Conservation (phyloP, 2,329 filamentous ascomycete species). For the Fusarium papillatum region DNA sequence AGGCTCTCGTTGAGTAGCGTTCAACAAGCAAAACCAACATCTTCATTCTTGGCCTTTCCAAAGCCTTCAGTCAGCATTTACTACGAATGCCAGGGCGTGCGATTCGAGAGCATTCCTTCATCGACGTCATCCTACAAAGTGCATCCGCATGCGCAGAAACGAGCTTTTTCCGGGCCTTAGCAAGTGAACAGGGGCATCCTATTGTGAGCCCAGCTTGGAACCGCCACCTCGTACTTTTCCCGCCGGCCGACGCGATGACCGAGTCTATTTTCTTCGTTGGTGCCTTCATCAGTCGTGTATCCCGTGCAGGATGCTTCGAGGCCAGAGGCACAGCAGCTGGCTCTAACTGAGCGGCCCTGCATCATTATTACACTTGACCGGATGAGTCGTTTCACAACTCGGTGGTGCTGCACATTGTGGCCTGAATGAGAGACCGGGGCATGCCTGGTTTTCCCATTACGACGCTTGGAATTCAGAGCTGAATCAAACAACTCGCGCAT, state of each 20-base stretch:
- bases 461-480: constrained; percentile 16
- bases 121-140: constrained; percentile 28
- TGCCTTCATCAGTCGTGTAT: constrained; percentile 26
- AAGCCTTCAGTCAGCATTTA: constrained; percentile 20
- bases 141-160: constrained; percentile 18
- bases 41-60: constrained; percentile 11
- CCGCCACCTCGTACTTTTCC: constrained; percentile 40
- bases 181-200: constrained; percentile 12
- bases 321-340: constrained; percentile 32
- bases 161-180: constrained; percentile 17
- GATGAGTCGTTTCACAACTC: constrained; percentile 36
- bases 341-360: constrained; percentile 30
- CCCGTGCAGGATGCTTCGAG: constrained; percentile 28
- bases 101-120: constrained; percentile 23
- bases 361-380: constrained; percentile 22
- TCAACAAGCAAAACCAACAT: constrained; percentile 20
- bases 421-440: constrained; percentile 3
- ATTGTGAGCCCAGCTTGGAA: constrained; percentile 25
- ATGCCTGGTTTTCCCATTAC: neutral
- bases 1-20: constrained; percentile 28
- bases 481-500: neutral
- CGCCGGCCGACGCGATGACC: constrained; percentile 11
- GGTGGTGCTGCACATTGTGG: constrained; percentile 17
- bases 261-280: constrained; percentile 22
- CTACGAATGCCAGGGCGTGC: constrained; percentile 21